A percentile compares a stretch with the other conserved stretches of the same genome.
Conservation (phyloP, 441 rosid genomes). For the Pelargonium fulgidum region DNA sequence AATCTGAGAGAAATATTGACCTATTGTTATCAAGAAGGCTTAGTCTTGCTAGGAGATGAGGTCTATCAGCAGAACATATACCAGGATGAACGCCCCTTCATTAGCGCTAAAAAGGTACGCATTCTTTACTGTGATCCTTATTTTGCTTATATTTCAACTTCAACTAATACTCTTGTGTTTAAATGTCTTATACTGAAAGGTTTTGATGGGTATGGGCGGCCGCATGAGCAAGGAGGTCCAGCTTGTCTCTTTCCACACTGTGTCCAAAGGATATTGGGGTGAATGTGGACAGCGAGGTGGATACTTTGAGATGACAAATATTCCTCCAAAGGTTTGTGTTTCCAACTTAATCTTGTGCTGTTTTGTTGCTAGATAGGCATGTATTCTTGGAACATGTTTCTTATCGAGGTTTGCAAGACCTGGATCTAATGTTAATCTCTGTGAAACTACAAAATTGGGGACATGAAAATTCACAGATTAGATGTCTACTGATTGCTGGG, state of each 20-base stretch:
- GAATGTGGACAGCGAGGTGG: constrained; percentile 99
- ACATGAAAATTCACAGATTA: not conserved
- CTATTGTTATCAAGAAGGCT: constrained; percentile 67
- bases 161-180: constrained; percentile 10
- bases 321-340: constrained; percentile 66
- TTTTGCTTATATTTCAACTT: constrained; percentile 13
- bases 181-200: constrained; percentile 30
- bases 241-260: constrained; percentile 92
- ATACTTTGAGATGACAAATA: constrained; percentile 95
- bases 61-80: constrained; percentile 96
- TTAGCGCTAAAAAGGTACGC: constrained; percentile 75
- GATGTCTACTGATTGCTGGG: not conserved
- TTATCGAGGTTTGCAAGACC: too few relatives aligned
- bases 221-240: constrained; percentile 80
- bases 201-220: constrained; percentile 86
- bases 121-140: constrained; percentile 1
- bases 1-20: constrained; percentile 73
- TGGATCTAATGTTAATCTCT: too few relatives aligned
- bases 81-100: constrained; percentile 89
- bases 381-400: too few relatives aligned
- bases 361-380: too few relatives aligned
- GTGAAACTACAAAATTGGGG: too few relatives aligned
- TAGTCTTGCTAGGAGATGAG: constrained; percentile 93
- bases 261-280: constrained; percentile 98
- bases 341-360: not conserved